These are phyloP conservation scores for Ganoderma sp. DNA, from an alignment of 1,284 basidiomycete species.

Conservation along the genomic window DNA sequence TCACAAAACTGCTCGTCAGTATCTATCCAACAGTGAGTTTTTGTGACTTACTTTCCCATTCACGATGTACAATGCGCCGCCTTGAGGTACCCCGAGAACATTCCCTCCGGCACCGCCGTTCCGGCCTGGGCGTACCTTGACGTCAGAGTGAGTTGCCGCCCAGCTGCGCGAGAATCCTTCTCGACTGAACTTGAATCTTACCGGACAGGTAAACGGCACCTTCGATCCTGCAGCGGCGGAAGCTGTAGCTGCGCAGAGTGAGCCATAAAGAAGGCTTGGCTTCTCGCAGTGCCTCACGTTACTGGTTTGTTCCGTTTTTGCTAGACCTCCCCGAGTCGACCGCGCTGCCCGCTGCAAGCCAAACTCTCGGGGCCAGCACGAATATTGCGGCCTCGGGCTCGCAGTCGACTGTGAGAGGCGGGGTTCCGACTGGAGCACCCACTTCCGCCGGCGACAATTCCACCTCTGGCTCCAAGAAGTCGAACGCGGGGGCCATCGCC, in stretches of 20 bases:
- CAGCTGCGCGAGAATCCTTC: too few relatives aligned
- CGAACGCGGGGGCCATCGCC: slow-evolving; percentile 24
- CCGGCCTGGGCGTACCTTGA: slow-evolving; percentile 29
- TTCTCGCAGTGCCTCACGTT: too few relatives aligned
- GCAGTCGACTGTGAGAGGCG: neutral
- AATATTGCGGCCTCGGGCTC: too few relatives aligned
- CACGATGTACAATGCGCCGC: neutral
- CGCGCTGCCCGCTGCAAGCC: slow-evolving; percentile 2
- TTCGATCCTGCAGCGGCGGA: slow-evolving; percentile 17
- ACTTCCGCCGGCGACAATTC: neutral
- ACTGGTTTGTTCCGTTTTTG: too few relatives aligned
- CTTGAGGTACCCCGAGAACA: slow-evolving; percentile 17
- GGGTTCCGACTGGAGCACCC: neutral
- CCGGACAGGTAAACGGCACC: slow-evolving; percentile 6
- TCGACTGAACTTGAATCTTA: too few relatives aligned
- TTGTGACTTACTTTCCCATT: neutral
- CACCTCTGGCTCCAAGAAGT: slow-evolving; percentile 11
- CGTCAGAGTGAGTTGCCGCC: slow-evolving; percentile 12
- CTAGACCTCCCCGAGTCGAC: slow-evolving; percentile 20
- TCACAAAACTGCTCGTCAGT: slow-evolving; percentile 16
- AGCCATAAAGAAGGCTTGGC: too few relatives aligned
- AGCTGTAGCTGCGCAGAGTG: slow-evolving; percentile 13
- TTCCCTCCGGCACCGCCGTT: slow-evolving; percentile 20
- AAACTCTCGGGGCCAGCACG: neutral
- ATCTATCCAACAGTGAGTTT: slow-evolving; percentile 13